These are phyloP conservation scores for Asterochloris sp. DNA, from an alignment of 139 green algal genomes.

Conservation along the genomic window DNA sequence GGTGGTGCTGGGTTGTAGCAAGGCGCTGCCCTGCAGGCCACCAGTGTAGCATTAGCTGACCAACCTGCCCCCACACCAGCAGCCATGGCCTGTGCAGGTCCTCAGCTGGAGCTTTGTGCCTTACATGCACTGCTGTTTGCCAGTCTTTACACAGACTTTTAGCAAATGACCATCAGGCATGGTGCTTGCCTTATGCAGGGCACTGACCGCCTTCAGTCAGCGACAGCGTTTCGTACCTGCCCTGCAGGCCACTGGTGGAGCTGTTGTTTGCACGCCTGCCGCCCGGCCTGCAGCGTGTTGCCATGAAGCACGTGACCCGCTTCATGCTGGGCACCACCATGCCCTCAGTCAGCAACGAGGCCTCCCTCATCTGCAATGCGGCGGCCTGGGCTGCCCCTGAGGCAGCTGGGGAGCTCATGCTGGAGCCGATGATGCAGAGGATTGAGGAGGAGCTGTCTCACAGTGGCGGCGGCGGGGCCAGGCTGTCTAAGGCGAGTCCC, in stretches of 20 bases:
- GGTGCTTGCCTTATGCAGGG: too few species aligned
- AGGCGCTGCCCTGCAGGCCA: too few species aligned
- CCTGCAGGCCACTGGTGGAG: conserved; percentile 50
- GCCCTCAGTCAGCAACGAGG: conserved; percentile 31
- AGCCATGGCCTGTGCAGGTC: too few species aligned
- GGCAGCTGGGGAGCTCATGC: conserved; percentile 25
- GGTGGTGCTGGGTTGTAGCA: too few species aligned
- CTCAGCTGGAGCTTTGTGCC: too few species aligned
- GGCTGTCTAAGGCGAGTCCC: neutral
- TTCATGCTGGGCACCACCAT: conserved; percentile 55
- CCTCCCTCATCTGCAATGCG: conserved; percentile 50
- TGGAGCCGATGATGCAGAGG: conserved; percentile 43
- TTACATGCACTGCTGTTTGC: too few species aligned
- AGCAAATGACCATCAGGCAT: too few species aligned
- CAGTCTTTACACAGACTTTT: too few species aligned
- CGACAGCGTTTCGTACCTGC: too few species aligned
- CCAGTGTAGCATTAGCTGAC: too few species aligned
- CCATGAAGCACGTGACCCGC: conserved; percentile 47
- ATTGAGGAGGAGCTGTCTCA: conserved; percentile 11
- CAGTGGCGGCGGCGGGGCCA: neutral
- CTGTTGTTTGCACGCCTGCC: conserved; percentile 67
- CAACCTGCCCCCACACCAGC: too few species aligned
- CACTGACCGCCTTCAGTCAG: too few species aligned
- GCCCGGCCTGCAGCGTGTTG: conserved; percentile 28
- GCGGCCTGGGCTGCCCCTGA: conserved; percentile 42